Base-by-base conservation (phyloP, 331 rosid species). In the Quercus lobata region DNA sequence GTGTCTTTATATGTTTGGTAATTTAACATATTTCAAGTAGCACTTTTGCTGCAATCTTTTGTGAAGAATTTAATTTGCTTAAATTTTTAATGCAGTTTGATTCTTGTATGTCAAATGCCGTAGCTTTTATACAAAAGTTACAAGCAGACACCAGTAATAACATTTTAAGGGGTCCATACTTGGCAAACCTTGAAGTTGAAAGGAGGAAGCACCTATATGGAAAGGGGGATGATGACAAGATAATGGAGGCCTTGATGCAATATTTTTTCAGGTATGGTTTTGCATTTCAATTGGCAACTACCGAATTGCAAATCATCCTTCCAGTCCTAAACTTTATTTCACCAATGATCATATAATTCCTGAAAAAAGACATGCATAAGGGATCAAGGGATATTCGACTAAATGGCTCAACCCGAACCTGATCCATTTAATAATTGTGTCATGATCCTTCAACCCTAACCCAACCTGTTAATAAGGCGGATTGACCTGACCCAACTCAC, bases 151-250 rank as follows among this genome's bases (percentile, higher is more conserved):
- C 78, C 29, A 29, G 44, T 25, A 75, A 90, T 79, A 76, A 80
- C 78, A 78, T 78, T 30, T 17, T 87, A 86, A 92, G 99, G 85
- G 72, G 97, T 83, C 97, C 98, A 12, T 92, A 76, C 89, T 83
- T 90, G 83, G 99, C 98, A 78, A 77, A 71, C 83, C 90, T 96
- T 63, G 99, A 96, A 89, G 81, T 96, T 85, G 99, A 93, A 85
- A 87, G 98, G 88, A 89, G 92, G 83, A 90, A 83, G 86, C 91
- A 85, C 84, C 72, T 93, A 69, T 81, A 84, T 29, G 92, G 95
- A 54, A 89, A 86, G 85, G 92, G 88, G 62, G 84, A 90, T 70
- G 92, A 82, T 52, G 89, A 78, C 46, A 85, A 80, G 79, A 79
- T 92, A 58, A 88, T 93, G 88, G 94, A 86, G 79, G 86, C 74